phyloP scores from a whole-genome alignment of 257 asterid genomes.

The Linderniella brevidens region DNA sequence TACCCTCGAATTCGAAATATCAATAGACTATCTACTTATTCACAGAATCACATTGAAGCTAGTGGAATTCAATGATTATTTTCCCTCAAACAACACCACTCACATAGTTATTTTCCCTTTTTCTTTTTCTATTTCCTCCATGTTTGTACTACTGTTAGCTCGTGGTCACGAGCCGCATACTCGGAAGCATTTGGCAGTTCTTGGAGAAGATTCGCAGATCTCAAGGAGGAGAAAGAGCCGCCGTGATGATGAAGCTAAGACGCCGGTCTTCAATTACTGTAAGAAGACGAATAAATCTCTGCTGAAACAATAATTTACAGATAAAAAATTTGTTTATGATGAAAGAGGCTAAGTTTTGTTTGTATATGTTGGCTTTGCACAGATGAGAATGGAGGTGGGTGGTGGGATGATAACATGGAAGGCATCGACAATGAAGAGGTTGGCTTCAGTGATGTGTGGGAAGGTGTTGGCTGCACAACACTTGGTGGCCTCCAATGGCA shows the following conservation, averaged over 20 bases:
- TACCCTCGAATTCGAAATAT: neutral
- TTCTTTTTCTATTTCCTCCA: neutral
- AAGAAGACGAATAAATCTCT: slow-evolving; percentile 12
- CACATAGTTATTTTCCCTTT: neutral
- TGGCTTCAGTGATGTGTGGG: slow-evolving; percentile 57
- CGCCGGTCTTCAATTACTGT: slow-evolving; percentile 54
- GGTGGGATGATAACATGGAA: slow-evolving; percentile 82
- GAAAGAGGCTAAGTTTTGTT: too few relatives aligned
- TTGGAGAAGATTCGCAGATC: slow-evolving; percentile 45
- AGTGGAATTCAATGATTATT: neutral
- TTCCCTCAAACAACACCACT: neutral
- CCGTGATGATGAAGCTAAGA: slow-evolving; percentile 17
- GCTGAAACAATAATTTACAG: neutral
- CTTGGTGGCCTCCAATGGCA: slow-evolving; percentile 75
- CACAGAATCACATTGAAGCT: neutral
- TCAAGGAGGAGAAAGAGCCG: slow-evolving; percentile 16
- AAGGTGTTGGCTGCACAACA: slow-evolving; percentile 58
- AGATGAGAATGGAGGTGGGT: slow-evolving; percentile 82
- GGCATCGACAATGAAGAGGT: slow-evolving; percentile 84
- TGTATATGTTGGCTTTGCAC: slow-evolving; percentile 8
- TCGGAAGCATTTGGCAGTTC: slow-evolving; percentile 41
- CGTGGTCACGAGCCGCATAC: slow-evolving; percentile 15
- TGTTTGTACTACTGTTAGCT: slow-evolving; percentile 15
- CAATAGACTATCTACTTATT: neutral
- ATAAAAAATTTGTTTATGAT: neutral